Evolutionary conservation across 148 eudicot species (phyloP).

Genomic region (Camellia granthamiana): DNA sequence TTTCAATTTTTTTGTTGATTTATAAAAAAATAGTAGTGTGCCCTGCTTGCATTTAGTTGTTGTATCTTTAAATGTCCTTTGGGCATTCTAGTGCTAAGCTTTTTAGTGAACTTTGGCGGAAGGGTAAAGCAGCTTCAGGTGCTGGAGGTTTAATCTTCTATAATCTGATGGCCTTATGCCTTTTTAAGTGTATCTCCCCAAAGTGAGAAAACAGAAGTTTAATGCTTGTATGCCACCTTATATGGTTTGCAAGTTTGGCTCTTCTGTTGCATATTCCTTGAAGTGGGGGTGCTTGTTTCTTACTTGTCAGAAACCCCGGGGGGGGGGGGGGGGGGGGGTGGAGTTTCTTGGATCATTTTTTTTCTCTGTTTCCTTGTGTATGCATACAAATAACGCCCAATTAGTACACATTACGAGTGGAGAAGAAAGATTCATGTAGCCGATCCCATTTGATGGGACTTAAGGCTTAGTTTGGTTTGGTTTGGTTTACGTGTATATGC

Average conservation of each 20-base stretch:
- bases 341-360: too few species aligned
- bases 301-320: too few species aligned
- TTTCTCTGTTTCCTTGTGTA: too few species aligned
- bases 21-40: neutral
- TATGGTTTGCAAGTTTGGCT: conserved; percentile 4
- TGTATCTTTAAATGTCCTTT: neutral
- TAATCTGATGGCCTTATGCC: neutral
- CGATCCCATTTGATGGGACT: too few species aligned
- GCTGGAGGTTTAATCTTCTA: neutral
- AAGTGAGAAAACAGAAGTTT: neutral
- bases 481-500: neutral
- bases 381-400: too few species aligned
- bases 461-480: too few species aligned
- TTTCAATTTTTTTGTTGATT: neutral
- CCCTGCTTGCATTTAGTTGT: neutral
- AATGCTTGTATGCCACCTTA: neutral
- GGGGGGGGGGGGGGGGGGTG: neutral
- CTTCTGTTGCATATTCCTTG: neutral
- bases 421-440: too few species aligned
- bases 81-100: neutral
- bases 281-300: too few species aligned
- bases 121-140: neutral
- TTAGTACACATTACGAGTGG: too few species aligned
- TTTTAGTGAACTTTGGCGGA: neutral
- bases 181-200: neutral